Evolutionary conservation across 2,329 filamentous ascomycete species (phyloP).

Genomic region (Scolecobasidium constrictum): DNA sequence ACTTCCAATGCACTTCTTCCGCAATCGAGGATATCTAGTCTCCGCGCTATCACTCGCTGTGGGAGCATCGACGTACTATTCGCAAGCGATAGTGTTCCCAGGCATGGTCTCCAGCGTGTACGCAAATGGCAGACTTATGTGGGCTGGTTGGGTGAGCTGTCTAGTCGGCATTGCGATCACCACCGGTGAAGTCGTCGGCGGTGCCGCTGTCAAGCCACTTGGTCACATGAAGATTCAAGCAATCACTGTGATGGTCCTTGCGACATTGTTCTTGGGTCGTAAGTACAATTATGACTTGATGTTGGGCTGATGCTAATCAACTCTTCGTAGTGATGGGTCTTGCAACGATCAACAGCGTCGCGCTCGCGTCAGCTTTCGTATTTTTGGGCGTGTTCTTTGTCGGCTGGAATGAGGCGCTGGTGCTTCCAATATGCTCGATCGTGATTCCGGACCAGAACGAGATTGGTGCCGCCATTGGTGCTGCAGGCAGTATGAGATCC

Average conservation of each 20-base stretch:
- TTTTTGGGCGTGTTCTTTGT: slow-evolving; percentile 18
- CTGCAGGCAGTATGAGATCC: slow-evolving; percentile 30
- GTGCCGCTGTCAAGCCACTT: slow-evolving; percentile 14
- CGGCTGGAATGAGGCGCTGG: slow-evolving; percentile 20
- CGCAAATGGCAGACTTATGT: slow-evolving; percentile 14
- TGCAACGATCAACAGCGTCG: slow-evolving; percentile 14
- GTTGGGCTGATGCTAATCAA: not conserved
- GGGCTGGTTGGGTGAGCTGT: slow-evolving; percentile 14
- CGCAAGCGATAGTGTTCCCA: slow-evolving; percentile 24
- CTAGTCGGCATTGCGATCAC: slow-evolving; percentile 14
- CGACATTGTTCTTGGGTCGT: slow-evolving; percentile 15
- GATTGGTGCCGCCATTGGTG: slow-evolving; percentile 30
- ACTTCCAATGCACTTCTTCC: slow-evolving; percentile 26
- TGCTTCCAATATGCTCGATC: slow-evolving; percentile 21
- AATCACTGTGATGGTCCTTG: slow-evolving; percentile 16
- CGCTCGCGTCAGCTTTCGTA: slow-evolving; percentile 14
- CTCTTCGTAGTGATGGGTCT: slow-evolving; percentile 9
- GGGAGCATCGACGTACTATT: slow-evolving; percentile 15
- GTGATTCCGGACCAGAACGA: slow-evolving; percentile 25
- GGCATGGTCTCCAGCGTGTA: slow-evolving; percentile 16
- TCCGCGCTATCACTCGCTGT: slow-evolving; percentile 18
- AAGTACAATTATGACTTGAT: not conserved
- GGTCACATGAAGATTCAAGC: slow-evolving; percentile 17
- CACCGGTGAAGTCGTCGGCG: slow-evolving; percentile 16
- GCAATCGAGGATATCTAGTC: slow-evolving; percentile 20